These are phyloP conservation scores for Fusarium guadeloupense DNA, from an alignment of 2,329 filamentous ascomycete genomes.

Conservation along the genomic window DNA sequence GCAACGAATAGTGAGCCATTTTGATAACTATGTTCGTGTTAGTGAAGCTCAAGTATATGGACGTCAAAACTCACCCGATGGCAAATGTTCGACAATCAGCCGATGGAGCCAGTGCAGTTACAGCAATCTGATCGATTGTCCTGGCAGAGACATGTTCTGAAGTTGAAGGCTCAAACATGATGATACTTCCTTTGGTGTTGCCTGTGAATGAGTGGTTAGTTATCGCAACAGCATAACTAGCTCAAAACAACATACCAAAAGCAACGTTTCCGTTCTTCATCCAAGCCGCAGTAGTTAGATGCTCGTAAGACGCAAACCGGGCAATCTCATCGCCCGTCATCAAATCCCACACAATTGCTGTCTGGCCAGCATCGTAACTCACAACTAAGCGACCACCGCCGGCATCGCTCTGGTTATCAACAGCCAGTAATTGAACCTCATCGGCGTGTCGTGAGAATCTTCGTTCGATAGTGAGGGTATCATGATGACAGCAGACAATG, in stretches of 20 bases:
- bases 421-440: constrained; percentile 82
- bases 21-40: constrained; percentile 73
- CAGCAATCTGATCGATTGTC: constrained; percentile 90
- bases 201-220: constrained; percentile 61
- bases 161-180: constrained; percentile 91
- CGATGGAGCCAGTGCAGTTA: constrained; percentile 91
- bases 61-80: constrained; percentile 75
- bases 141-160: constrained; percentile 91
- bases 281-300: constrained; percentile 86
- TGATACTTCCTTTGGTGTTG: constrained; percentile 90
- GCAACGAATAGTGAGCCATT: constrained; percentile 95
- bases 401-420: constrained; percentile 89
- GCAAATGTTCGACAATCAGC: constrained; percentile 94
- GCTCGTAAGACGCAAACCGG: constrained; percentile 91
- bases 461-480: constrained; percentile 88
- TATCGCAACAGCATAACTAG: constrained; percentile 10
- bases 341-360: constrained; percentile 96
- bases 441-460: constrained; percentile 86
- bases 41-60: constrained; percentile 5
- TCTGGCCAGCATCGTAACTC: constrained; percentile 91
- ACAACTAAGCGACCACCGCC: constrained; percentile 87
- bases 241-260: constrained; percentile 73
- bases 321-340: constrained; percentile 90
- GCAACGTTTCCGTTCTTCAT: constrained; percentile 97
- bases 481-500: constrained; percentile 90